Conservation (phyloP, 2,329 filamentous ascomycete species). For the Berkeleyomyces rouxiae region DNA sequence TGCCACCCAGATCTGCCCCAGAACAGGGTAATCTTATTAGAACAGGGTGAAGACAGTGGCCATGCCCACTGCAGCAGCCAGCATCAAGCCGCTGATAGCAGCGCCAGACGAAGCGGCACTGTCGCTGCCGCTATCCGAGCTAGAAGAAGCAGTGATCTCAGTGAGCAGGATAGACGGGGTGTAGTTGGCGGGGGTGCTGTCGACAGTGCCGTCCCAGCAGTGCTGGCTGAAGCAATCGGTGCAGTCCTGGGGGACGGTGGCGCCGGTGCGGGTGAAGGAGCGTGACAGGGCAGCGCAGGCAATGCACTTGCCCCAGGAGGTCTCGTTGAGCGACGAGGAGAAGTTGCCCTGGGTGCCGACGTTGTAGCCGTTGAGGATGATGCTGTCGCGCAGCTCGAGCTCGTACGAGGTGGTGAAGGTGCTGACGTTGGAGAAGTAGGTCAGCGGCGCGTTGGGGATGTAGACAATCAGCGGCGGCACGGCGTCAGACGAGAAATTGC, state of each 20-base stretch:
- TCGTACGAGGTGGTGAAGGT: conserved; percentile 57
- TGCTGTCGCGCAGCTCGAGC: conserved; percentile 50
- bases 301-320: conserved; percentile 61
- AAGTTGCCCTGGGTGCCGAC: conserved; percentile 69
- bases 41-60: background rate
- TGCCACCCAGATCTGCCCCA: background rate
- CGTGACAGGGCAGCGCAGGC: conserved; percentile 73
- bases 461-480: conserved; percentile 66
- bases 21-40: background rate
- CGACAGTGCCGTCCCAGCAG: conserved; percentile 80
- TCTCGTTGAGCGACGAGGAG: conserved; percentile 42
- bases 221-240: conserved; percentile 60
- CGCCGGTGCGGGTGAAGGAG: conserved; percentile 55
- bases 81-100: background rate
- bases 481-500: conserved; percentile 31
- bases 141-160: background rate
- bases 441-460: conserved; percentile 71
- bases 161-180: conserved; percentile 5
- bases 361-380: conserved; percentile 77
- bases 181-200: conserved; percentile 8
- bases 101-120: background rate
- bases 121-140: background rate
- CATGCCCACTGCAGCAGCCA: background rate
- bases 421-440: conserved; percentile 57
- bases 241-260: conserved; percentile 54